Evolutionary conservation across 1,284 basidiomycete genomes (phyloP).

Genomic region (Caloboletus firmus): DNA sequence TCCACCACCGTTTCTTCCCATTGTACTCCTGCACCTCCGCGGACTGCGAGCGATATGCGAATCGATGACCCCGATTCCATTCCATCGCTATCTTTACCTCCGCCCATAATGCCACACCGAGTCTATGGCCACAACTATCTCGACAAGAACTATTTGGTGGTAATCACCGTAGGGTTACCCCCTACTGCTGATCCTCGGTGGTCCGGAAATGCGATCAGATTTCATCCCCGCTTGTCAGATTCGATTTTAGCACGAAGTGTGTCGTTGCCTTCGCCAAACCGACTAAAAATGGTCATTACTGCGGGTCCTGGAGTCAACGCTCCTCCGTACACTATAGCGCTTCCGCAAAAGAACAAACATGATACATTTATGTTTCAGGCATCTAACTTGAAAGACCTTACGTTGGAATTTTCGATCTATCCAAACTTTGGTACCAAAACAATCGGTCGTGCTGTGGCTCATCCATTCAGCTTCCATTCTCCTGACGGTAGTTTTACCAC

Average conservation of each 20-base stretch:
- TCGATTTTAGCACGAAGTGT: constrained; percentile 46
- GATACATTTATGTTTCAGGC: constrained; percentile 93
- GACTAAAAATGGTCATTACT: constrained; percentile 94
- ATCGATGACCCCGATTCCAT: constrained; percentile 78
- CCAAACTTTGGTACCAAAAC: constrained; percentile 99
- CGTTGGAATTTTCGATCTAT: constrained; percentile 93
- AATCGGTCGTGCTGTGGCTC: constrained; percentile 89
- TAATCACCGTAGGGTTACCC: constrained; percentile 81
- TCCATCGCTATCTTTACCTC: constrained; percentile 90
- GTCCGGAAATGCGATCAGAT: constrained; percentile 49
- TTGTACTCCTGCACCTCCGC: constrained; percentile 12
- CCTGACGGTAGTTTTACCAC: constrained; percentile 48
- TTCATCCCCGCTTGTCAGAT: constrained; percentile 69
- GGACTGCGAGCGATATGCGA: constrained; percentile 28
- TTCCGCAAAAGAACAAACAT: constrained; percentile 80
- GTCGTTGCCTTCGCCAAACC: constrained; percentile 70
- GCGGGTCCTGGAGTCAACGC: constrained; percentile 74
- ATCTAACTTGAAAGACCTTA: constrained; percentile 61
- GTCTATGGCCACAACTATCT: constrained; percentile 92
- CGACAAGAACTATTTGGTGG: constrained; percentile 85
- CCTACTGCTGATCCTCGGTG: constrained; percentile 38
- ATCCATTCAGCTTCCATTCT: constrained; percentile 72
- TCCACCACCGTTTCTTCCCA: constrained; percentile 11
- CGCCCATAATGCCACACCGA: constrained; percentile 96
- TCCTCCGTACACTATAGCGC: constrained; percentile 84